Percentiles rank a stretch among this genome's conserved stretches.
phyloP scores from a whole-genome alignment of 345 rosid species.

The Murraya paniculata region DNA sequence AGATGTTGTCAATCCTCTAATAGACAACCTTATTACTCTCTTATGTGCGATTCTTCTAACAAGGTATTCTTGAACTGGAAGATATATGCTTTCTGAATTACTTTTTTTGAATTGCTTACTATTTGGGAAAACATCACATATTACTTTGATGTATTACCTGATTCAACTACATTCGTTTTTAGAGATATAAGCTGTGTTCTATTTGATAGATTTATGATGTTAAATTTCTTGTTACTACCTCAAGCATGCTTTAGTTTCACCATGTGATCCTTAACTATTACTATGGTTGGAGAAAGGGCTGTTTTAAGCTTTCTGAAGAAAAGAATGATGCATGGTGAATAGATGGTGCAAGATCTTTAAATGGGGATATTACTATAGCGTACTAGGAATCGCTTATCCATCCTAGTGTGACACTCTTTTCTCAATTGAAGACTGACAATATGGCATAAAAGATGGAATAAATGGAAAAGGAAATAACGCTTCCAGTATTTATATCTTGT shows the following conservation, averaged over 20 bases:
- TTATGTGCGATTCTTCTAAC: conserved; percentile 95
- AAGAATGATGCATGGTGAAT: not conserved
- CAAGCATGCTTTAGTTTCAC: not conserved
- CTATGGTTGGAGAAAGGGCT: not conserved
- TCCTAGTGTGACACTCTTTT: not conserved
- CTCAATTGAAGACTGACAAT: too few relatives aligned
- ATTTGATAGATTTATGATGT: not conserved
- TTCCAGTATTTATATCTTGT: not conserved
- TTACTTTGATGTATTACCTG: not conserved
- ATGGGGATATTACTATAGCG: not conserved
- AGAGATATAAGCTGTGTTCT: not conserved
- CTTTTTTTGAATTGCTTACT: not conserved
- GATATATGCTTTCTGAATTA: not conserved
- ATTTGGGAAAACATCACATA: not conserved
- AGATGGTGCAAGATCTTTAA: not conserved
- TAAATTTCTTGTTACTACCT: not conserved
- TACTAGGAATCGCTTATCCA: not conserved
- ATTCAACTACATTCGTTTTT: not conserved
- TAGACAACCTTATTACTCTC: conserved; percentile 88
- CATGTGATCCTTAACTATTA: not conserved
- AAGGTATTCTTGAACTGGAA: conserved; percentile 50
- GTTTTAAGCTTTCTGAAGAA: not conserved
- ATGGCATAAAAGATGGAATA: not conserved
- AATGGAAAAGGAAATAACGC: not conserved
- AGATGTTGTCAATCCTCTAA: conserved; percentile 81